phyloP scores from a whole-genome alignment of 768 basidiomycete species.

The Neoboletus subvelutipes region DNA sequence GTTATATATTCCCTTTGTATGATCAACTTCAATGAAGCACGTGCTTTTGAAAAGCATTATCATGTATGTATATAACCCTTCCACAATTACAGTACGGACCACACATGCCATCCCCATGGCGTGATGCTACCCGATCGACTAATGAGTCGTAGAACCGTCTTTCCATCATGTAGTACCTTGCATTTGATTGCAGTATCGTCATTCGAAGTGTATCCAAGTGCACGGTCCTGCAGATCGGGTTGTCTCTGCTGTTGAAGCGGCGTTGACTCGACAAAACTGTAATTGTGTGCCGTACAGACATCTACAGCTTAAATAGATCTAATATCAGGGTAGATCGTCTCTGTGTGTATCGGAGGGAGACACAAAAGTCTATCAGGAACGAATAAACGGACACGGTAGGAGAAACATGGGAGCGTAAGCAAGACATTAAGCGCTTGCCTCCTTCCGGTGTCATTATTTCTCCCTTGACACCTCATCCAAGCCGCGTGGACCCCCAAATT shows the following conservation, averaged over 20 bases:
- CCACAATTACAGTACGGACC: neutral
- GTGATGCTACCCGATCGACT: neutral
- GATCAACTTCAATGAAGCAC: neutral
- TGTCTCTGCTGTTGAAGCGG: neutral
- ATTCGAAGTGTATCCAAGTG: neutral
- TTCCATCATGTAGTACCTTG: neutral
- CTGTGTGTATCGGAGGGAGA: neutral
- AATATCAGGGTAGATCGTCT: neutral
- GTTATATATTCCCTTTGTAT: neutral
- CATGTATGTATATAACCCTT: neutral
- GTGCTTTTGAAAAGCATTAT: neutral
- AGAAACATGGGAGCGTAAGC: neutral
- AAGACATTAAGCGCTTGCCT: neutral
- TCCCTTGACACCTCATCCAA: slow-evolving; percentile 14
- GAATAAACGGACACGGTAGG: neutral
- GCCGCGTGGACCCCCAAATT: slow-evolving; percentile 6
- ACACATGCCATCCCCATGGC: neutral
- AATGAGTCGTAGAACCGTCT: neutral
- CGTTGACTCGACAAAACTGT: neutral
- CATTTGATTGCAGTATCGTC: neutral
- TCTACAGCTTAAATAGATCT: neutral
- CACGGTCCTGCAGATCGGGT: neutral
- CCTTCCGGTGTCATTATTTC: slow-evolving; percentile 8
- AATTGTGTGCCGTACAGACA: too few species aligned
- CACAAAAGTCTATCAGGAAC: neutral